These are phyloP conservation scores for Liquidambar formosana DNA, from an alignment of 164 flowering plant species.

Conservation along the genomic window DNA sequence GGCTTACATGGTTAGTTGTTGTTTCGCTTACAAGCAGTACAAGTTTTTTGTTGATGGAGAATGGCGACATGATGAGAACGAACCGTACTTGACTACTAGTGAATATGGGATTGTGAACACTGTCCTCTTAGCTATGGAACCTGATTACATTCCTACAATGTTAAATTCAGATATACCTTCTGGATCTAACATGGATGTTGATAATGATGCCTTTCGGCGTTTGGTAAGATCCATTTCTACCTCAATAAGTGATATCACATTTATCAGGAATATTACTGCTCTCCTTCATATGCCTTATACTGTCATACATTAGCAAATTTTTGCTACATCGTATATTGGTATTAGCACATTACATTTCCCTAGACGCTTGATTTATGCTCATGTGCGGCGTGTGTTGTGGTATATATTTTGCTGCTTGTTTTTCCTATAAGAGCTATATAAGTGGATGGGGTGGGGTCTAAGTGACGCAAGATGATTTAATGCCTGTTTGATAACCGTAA, in stretches of 20 bases:
- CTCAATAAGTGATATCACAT: neutral
- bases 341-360: too few relatives aligned
- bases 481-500: neutral
- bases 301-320: too few relatives aligned
- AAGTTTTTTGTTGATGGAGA: conserved; percentile 93
- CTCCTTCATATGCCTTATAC: neutral
- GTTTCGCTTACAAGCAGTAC: conserved; percentile 51
- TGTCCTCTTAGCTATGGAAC: conserved; percentile 47
- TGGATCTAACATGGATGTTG: conserved; percentile 84
- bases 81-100: conserved; percentile 47
- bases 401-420: neutral
- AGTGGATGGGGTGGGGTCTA: neutral
- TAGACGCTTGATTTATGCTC: too few relatives aligned
- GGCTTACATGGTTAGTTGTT: neutral
- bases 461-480: neutral
- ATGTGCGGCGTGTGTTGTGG: neutral
- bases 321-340: too few relatives aligned
- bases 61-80: conserved; percentile 84
- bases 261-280: neutral
- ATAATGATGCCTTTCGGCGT: conserved; percentile 59
- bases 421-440: neutral
- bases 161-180: conserved; percentile 37
- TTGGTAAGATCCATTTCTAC: conserved; percentile 42
- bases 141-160: conserved; percentile 37
- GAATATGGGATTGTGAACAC: conserved; percentile 83